These are phyloP conservation scores for Mucor indicus DNA, from an alignment of 371 early-diverging fungal species.

Conservation along the genomic window DNA sequence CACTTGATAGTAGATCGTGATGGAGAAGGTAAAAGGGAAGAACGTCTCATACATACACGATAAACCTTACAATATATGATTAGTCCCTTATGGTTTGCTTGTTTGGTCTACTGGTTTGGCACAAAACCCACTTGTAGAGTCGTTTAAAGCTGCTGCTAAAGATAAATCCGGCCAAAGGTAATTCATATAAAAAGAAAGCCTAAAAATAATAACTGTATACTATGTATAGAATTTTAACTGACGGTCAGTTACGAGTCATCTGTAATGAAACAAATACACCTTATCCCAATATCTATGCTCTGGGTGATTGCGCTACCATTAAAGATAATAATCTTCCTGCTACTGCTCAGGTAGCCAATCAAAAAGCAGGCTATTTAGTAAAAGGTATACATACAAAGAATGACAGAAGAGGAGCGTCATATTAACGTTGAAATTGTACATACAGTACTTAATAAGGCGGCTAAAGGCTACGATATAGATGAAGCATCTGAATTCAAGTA, in stretches of 20 bases:
- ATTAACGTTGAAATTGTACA: too few relatives aligned
- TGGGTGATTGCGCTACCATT: constrained; percentile 81
- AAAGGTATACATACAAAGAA: constrained; percentile 22
- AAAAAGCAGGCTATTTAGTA: constrained; percentile 67
- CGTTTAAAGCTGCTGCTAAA: constrained; percentile 39
- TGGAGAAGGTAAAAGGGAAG: constrained; percentile 40
- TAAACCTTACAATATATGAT: background rate
- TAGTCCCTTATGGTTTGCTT: constrained; percentile 53
- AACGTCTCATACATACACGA: background rate
- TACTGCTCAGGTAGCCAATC: constrained; percentile 83
- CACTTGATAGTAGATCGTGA: constrained; percentile 48
- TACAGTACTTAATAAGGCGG: too few relatives aligned
- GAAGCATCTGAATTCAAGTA: constrained; percentile 25
- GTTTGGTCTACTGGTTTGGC: constrained; percentile 79
- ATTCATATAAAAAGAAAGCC: background rate
- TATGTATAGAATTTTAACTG: constrained; percentile 54
- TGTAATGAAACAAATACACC: constrained; percentile 36
- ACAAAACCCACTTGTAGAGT: constrained; percentile 57
- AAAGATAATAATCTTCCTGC: constrained; percentile 61
- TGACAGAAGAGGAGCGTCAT: background rate
- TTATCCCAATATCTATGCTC: constrained; percentile 57
- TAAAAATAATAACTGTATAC: background rate
- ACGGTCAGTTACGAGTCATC: constrained; percentile 62
- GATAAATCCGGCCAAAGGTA: constrained; percentile 34
- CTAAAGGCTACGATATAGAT: constrained; percentile 22